Conservation (phyloP, 2,329 filamentous ascomycete species). For the Myriosclerotinia scirpicola region DNA sequence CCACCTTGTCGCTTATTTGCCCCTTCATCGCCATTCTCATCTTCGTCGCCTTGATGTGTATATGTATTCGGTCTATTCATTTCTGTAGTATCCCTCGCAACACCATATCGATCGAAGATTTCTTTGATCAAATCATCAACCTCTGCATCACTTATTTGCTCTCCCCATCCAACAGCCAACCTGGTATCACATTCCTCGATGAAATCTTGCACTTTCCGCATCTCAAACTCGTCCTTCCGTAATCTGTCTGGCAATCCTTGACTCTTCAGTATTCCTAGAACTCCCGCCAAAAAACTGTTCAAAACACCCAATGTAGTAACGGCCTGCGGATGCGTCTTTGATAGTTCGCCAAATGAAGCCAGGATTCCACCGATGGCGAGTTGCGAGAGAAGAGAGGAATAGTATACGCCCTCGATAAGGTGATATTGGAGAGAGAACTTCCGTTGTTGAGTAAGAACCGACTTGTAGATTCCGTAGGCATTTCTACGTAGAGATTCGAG, state of each 20-base stretch:
- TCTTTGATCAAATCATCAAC: conserved; percentile 31
- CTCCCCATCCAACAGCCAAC: conserved; percentile 37
- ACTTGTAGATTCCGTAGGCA: conserved; percentile 43
- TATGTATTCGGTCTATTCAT: conserved; percentile 36
- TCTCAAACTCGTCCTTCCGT: conserved; percentile 49
- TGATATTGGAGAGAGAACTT: conserved; percentile 41
- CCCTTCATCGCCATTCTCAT: neutral
- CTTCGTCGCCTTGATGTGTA: conserved; percentile 48
- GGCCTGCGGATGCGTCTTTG: conserved; percentile 51
- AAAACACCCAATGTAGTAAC: conserved; percentile 60
- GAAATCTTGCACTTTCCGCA: conserved; percentile 51
- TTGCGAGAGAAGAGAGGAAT: conserved; percentile 47
- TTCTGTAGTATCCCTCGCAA: conserved; percentile 36
- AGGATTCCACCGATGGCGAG: conserved; percentile 50
- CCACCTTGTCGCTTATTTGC: neutral
- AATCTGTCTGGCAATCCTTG: conserved; percentile 51
- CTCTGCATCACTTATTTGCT: conserved; percentile 28
- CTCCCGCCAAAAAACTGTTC: conserved; percentile 63
- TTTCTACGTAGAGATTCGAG: conserved; percentile 29
- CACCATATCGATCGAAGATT: conserved; percentile 36
- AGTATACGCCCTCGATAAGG: conserved; percentile 44
- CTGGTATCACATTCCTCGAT: conserved; percentile 55
- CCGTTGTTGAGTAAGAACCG: conserved; percentile 42
- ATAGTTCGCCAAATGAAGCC: conserved; percentile 48
- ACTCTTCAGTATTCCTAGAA: conserved; percentile 56